These are phyloP conservation scores for Ganoderma lucidum DNA, from an alignment of 1,284 basidiomycete species.

Conservation along the genomic window DNA sequence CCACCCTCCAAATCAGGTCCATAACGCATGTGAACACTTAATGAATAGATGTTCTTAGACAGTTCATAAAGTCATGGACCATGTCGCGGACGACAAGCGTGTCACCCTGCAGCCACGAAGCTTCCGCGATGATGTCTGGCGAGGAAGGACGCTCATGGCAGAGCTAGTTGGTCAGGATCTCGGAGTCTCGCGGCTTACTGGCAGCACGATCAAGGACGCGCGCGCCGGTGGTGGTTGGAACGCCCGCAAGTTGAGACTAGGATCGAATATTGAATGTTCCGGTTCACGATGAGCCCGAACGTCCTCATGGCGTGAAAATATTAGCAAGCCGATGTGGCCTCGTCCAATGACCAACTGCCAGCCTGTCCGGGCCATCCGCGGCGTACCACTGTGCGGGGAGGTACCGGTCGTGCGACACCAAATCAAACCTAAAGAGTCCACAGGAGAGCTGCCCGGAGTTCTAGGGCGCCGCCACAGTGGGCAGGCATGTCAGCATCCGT, in stretches of 20 bases:
- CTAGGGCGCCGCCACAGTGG: not conserved
- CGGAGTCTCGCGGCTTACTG: not conserved
- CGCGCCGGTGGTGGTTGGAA: not conserved
- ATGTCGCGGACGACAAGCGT: constrained; percentile 15
- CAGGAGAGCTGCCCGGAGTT: not conserved
- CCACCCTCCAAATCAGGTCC: not conserved
- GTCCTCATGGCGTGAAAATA: not conserved
- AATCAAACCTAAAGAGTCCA: constrained; percentile 1
- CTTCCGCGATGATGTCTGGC: not conserved
- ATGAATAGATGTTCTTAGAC: not conserved
- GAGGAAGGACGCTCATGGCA: not conserved
- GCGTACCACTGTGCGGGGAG: not conserved
- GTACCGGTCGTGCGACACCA: not conserved
- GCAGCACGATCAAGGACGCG: not conserved
- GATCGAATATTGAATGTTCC: not conserved
- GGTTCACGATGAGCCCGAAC: not conserved
- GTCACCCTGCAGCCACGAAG: constrained; percentile 18
- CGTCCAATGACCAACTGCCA: not conserved
- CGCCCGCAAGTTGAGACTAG: not conserved
- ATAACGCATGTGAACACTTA: not conserved
- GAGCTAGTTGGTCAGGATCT: not conserved
- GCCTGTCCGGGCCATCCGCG: not conserved
- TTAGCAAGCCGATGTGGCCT: not conserved
- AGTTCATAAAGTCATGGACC: not conserved
- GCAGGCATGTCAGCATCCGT: not conserved